Conservation (phyloP, 2,329 filamentous ascomycete genomes). For the Herpotrichia juniperi region DNA sequence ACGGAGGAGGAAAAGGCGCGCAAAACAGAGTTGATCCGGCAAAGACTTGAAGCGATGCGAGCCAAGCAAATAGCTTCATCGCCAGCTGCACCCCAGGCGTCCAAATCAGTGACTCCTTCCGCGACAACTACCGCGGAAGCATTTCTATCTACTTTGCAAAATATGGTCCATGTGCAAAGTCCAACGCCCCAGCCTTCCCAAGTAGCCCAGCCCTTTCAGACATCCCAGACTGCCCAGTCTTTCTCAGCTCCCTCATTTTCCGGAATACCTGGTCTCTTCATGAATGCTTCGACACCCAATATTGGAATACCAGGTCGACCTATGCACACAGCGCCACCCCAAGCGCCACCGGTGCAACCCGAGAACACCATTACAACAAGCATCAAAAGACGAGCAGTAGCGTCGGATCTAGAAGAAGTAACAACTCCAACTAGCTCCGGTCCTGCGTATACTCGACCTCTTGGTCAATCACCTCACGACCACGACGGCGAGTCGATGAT, state of each 20-base stretch:
- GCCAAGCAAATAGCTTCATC: constrained; percentile 18
- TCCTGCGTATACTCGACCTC: constrained; percentile 62
- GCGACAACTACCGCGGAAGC: background rate
- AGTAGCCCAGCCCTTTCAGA: background rate
- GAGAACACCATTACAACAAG: constrained; percentile 14
- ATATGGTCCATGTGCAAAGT: background rate
- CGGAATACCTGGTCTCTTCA: constrained; percentile 60
- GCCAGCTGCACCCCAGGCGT: constrained; percentile 5
- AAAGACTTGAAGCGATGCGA: constrained; percentile 73
- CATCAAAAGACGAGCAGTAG: constrained; percentile 66
- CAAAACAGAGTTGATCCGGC: constrained; percentile 76
- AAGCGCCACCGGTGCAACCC: background rate
- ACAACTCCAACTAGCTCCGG: constrained; percentile 37
- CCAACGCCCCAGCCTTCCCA: background rate
- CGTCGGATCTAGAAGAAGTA: constrained; percentile 72
- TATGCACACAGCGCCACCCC: background rate
- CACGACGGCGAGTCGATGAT: constrained; percentile 68
- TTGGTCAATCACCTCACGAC: constrained; percentile 59
- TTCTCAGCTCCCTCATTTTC: constrained; percentile 30
- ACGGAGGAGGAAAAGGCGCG: constrained; percentile 57
- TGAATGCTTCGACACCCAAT: constrained; percentile 40
- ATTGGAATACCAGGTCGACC: background rate
- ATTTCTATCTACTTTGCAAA: background rate
- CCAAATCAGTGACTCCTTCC: background rate
- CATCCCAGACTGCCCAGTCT: constrained; percentile 1